phyloP scores from a whole-genome alignment of 202 grass and related monocot species.

The Schoenoplectus triqueter region DNA sequence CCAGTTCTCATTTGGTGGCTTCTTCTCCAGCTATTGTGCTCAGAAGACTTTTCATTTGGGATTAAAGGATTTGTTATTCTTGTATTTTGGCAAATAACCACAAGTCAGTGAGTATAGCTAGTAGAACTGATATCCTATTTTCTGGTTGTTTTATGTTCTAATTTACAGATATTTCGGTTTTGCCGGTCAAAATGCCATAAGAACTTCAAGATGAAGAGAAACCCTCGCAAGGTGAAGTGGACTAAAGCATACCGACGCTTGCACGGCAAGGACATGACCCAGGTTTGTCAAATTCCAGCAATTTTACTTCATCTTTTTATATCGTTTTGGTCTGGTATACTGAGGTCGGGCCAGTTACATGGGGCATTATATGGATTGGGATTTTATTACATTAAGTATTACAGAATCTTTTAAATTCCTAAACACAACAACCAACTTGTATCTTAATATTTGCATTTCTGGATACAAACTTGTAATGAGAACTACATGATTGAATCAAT shows the following conservation, averaged over 20 bases:
- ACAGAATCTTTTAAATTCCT: background rate
- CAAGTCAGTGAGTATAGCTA: background rate
- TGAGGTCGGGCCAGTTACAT: background rate
- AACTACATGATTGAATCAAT: background rate
- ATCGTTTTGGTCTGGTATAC: background rate
- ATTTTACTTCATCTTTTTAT: background rate
- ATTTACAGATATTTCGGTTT: slow-evolving; percentile 80
- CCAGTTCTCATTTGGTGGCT: too few species aligned
- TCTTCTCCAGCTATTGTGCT: background rate
- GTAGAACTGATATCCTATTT: background rate
- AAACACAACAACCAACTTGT: too few species aligned
- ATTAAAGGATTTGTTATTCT: background rate
- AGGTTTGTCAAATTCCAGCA: slow-evolving; percentile 42
- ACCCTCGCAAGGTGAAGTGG: slow-evolving; percentile 99
- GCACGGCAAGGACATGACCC: slow-evolving; percentile 95
- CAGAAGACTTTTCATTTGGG: too few species aligned
- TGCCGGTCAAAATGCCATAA: slow-evolving; percentile 99
- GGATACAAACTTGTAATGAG: background rate
- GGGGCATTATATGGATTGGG: too few species aligned
- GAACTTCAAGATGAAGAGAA: slow-evolving; percentile 99
- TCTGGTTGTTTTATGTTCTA: background rate
- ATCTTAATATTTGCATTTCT: background rate
- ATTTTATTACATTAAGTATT: background rate
- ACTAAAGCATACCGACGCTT: slow-evolving; percentile 79
- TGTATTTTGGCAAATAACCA: background rate